Evolutionary conservation across 805 yeast species (phyloP).

Genomic region (Yueomyces sp.): DNA sequence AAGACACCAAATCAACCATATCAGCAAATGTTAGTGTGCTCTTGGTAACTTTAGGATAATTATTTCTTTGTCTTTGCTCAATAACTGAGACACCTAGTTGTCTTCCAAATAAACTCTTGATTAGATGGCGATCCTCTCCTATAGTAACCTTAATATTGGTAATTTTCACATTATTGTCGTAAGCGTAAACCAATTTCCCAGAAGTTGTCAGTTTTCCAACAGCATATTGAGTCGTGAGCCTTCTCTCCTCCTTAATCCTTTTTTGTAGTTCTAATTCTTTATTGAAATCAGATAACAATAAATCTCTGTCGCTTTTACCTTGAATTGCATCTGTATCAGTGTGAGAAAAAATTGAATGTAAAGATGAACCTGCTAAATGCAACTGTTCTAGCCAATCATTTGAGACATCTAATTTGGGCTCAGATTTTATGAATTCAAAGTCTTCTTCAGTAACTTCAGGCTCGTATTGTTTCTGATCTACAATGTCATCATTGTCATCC

Average conservation of each 20-base stretch:
- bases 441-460: constrained; percentile 42
- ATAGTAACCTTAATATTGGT: too few species aligned
- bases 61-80: constrained; percentile 16
- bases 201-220: constrained; percentile 15
- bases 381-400: constrained; percentile 56
- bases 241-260: constrained; percentile 18
- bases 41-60: constrained; percentile 26
- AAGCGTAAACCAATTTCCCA: constrained; percentile 5
- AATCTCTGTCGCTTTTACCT: constrained; percentile 3
- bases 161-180: background rate
- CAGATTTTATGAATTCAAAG: constrained; percentile 30
- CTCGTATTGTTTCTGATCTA: constrained; percentile 56
- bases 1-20: constrained; percentile 5
- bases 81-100: constrained; percentile 16
- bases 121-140: background rate
- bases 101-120: constrained; percentile 2
- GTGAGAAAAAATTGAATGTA: constrained; percentile 23
- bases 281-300: constrained; percentile 31
- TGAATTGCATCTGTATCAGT: constrained; percentile 1
- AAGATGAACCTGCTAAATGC: constrained; percentile 30
- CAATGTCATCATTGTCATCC: constrained; percentile 14
- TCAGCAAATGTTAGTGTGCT: constrained; percentile 24
- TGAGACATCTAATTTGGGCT: constrained; percentile 36
- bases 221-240: constrained; percentile 9
- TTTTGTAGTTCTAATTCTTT: constrained; percentile 17